These are phyloP conservation scores for Dendrobium huoshanense DNA, from an alignment of 106 monocot species.

Conservation along the genomic window DNA sequence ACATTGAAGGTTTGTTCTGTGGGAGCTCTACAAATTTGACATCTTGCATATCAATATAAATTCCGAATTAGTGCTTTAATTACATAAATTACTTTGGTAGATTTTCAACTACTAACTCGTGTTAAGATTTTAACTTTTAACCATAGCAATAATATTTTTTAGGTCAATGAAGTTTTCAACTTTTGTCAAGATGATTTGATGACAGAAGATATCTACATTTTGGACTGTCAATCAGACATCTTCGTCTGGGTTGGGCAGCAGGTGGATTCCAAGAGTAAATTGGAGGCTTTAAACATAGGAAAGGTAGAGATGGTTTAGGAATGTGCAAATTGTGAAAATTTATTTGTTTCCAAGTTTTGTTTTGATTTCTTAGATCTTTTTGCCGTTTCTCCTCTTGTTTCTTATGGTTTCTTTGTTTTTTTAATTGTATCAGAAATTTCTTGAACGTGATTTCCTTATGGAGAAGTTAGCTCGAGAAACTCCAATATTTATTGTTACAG, in stretches of 20 bases:
- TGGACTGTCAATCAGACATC: constrained; percentile 64
- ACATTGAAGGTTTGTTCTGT: constrained; percentile 27
- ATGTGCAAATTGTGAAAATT: background rate
- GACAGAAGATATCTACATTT: constrained; percentile 80
- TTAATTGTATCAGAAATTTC: constrained; percentile 64
- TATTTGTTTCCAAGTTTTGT: background rate
- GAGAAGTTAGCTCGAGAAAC: constrained; percentile 62
- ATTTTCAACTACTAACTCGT: background rate
- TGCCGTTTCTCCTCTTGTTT: background rate
- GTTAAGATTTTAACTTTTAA: background rate
- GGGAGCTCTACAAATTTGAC: background rate
- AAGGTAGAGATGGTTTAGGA: constrained; percentile 37
- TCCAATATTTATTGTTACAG: constrained; percentile 60
- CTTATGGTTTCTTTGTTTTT: background rate
- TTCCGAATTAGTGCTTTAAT: too few species aligned
- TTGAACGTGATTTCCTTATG: constrained; percentile 59
- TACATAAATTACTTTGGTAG: background rate
- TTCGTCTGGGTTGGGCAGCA: constrained; percentile 79
- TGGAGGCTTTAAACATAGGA: constrained; percentile 59
- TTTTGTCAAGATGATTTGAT: constrained; percentile 91
- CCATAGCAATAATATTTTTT: constrained; percentile 4
- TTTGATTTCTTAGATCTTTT: background rate
- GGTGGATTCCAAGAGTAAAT: constrained; percentile 39
- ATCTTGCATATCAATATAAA: background rate
- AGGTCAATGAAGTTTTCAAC: constrained; percentile 79